Evolutionary conservation across 345 rosid genomes (phyloP).

Genomic region (Corymbia maculata): DNA sequence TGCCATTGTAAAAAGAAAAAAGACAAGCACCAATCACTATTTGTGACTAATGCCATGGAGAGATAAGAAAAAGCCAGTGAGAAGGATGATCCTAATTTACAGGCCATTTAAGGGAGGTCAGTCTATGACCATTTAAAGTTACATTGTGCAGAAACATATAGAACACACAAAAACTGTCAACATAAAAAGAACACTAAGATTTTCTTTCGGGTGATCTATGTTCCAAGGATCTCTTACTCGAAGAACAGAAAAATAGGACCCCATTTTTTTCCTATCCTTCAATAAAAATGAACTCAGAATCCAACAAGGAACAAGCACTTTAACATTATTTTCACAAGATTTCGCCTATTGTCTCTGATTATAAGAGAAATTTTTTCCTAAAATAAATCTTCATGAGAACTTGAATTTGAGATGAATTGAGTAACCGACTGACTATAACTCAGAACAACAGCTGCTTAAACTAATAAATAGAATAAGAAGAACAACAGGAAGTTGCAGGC

Average conservation of each 20-base stretch:
- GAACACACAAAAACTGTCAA: background rate
- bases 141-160: background rate
- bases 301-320: background rate
- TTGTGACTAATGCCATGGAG: background rate
- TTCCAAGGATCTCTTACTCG: background rate
- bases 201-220: background rate
- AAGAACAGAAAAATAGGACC: background rate
- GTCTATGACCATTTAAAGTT: background rate
- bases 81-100: background rate
- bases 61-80: background rate
- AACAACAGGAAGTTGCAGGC: background rate
- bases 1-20: background rate
- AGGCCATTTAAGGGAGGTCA: background rate
- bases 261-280: background rate
- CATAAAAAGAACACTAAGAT: background rate
- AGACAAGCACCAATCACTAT: background rate
- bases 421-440: background rate
- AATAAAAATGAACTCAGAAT: background rate
- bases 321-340: background rate
- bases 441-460: background rate
- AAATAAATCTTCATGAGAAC: background rate
- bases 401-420: background rate
- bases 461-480: background rate
- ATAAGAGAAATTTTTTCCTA: background rate
- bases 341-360: background rate